Evolutionary conservation across 2,329 filamentous ascomycete genomes (phyloP).

Genomic region (Talaromyces sp.): DNA sequence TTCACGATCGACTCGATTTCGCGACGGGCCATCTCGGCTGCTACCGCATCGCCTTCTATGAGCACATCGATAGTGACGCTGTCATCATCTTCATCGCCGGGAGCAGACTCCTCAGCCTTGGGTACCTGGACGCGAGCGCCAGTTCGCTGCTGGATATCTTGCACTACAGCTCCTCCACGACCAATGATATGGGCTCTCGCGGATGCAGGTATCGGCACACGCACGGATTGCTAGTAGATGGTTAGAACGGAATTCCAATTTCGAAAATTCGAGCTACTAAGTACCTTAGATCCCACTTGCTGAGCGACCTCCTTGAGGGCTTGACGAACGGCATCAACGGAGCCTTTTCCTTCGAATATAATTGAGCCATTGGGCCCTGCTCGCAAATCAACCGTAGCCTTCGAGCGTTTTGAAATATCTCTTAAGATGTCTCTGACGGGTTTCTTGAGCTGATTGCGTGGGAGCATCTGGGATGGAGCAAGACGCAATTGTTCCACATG

Average conservation of each 20-base stretch:
- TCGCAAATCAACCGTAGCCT: constrained; percentile 75
- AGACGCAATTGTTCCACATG: constrained; percentile 72
- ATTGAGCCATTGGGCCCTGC: constrained; percentile 66
- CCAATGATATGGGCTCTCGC: constrained; percentile 89
- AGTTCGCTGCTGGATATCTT: constrained; percentile 80
- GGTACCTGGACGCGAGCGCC: constrained; percentile 88
- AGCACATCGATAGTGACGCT: constrained; percentile 72
- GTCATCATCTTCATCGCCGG: constrained; percentile 71
- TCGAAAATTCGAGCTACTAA: constrained; percentile 22
- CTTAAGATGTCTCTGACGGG: constrained; percentile 79
- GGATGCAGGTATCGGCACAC: constrained; percentile 75
- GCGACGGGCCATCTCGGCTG: constrained; percentile 74
- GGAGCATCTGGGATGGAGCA: constrained; percentile 69
- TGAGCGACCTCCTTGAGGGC: constrained; percentile 84
- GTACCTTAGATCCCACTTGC: constrained; percentile 79
- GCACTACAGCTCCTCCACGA: constrained; percentile 82
- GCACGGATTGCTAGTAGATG: constrained; percentile 55
- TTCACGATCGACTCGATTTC: constrained; percentile 83
- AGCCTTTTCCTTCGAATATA: constrained; percentile 79
- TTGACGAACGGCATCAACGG: constrained; percentile 76
- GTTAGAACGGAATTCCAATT: constrained; percentile 6
- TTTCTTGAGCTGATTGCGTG: constrained; percentile 72
- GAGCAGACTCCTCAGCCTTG: constrained; percentile 62
- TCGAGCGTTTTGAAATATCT: constrained; percentile 88
- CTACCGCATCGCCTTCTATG: constrained; percentile 86